Conservation (phyloP, 2,329 filamentous ascomycete species). For the Pyrenophora graminea region DNA sequence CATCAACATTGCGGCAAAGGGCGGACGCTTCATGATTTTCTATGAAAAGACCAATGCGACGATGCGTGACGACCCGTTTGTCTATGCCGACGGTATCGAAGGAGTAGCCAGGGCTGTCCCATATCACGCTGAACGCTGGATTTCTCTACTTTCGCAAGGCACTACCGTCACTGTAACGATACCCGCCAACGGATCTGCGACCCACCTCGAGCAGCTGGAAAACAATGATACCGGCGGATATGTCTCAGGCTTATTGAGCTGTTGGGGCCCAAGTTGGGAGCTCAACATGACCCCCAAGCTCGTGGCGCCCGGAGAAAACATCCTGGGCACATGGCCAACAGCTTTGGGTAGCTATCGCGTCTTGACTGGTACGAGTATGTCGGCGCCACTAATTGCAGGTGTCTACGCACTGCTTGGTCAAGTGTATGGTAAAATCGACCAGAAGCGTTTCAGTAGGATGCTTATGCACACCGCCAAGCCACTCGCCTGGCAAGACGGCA, state of each 20-base stretch:
- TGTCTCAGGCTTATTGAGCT: constrained; percentile 33
- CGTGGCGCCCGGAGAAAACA: constrained; percentile 61
- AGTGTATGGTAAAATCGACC: constrained; percentile 22
- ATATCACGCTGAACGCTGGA: constrained; percentile 16
- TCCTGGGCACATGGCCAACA: constrained; percentile 61
- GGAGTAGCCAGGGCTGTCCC: constrained; percentile 14
- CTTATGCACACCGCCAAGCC: constrained; percentile 24
- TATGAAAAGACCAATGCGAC: constrained; percentile 17
- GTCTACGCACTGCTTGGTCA: constrained; percentile 23
- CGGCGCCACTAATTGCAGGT: constrained; percentile 21
- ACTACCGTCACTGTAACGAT: constrained; percentile 18
- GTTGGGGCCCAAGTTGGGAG: constrained; percentile 66
- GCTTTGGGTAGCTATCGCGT: constrained; percentile 54
- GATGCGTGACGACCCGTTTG: constrained; percentile 19
- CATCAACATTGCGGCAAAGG: constrained; percentile 50
- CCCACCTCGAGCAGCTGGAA: constrained; percentile 18
- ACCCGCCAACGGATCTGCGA: constrained; percentile 11
- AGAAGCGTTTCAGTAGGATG: constrained; percentile 16
- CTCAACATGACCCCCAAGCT: constrained; percentile 61
- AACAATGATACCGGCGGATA: constrained; percentile 19
- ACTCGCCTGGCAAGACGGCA: constrained; percentile 21
- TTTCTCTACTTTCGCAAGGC: constrained; percentile 17
- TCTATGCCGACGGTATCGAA: constrained; percentile 21
- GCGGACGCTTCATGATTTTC: constrained; percentile 57
- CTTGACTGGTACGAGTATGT: constrained; percentile 63